Evolutionary conservation across 2,329 filamentous ascomycete genomes (phyloP), one percentile per base, ranked within the genome.

Genomic region (Cucurbitaria berberidis): DNA sequence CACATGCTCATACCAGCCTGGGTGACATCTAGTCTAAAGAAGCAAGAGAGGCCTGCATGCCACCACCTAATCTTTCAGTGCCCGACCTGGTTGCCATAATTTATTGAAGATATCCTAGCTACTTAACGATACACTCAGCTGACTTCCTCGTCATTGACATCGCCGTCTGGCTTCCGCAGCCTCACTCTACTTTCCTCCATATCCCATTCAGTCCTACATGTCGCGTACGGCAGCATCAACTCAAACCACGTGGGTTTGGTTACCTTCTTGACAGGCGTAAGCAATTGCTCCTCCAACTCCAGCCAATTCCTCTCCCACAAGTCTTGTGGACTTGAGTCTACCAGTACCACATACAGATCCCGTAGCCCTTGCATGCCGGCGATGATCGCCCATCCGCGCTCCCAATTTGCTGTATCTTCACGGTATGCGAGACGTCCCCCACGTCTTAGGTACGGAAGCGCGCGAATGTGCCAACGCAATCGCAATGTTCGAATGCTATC

Each of bases 381-480:
- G 15, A 74, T 38, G 0, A 70, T 68, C 0, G 26, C 26, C 72
- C 72, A 74, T 1, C 48, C 65, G 3, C 56, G 60, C 40, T 68
- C 63, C 72, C 72, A 74, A 38, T 72, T 72, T 26, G 48, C 53
- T 1, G 72, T 74, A 22, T 74, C 72, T 39, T 74, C 72, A 22
- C 62, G 69, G 42, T 73, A 74, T 3, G 70, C 70, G 22, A 65
- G 54, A 16, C 59, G 61, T 3, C 60, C 57, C 1, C 58, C 57
- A 24, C 72, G 69, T 7, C 64, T 59, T 13, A 73, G 53, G 38
- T 70, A 70, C 4, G 72, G 72, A 3, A 74, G 55, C 0, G 64
- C 71, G 45, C 72, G 71, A 19, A 74, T 69, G 2, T 64, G 50
- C 71, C 70, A 74, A 46, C 68, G 68, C 2, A 74, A 51, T 9